A percentile compares a stretch with the other conserved stretches of the same genome.
Conservation (phyloP, 148 eudicot species). For the Camellia sinensis region DNA sequence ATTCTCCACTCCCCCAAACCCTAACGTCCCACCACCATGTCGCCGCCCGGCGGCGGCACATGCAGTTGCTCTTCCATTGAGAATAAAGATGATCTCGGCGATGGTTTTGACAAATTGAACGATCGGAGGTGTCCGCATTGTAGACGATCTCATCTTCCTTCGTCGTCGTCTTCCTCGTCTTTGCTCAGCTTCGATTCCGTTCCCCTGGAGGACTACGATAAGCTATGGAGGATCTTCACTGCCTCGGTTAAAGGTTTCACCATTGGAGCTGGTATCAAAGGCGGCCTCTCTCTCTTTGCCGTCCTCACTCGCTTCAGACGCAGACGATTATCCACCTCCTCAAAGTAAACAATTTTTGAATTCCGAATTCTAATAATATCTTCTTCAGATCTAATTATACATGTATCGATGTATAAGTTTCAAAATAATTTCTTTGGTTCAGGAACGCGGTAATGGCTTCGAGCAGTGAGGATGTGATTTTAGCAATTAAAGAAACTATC, state of each 20-base stretch:
- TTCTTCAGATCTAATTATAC: slow-evolving; percentile 6
- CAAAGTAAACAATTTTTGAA: slow-evolving; percentile 31
- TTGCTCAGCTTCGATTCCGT: slow-evolving; percentile 52
- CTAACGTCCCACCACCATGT: slow-evolving; percentile 17
- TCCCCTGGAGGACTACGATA: slow-evolving; percentile 52
- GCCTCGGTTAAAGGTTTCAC: slow-evolving; percentile 75
- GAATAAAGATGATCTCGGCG: not conserved
- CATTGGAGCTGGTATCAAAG: slow-evolving; percentile 93
- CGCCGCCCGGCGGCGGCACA: slow-evolving; percentile 16
- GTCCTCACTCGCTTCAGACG: slow-evolving; percentile 77
- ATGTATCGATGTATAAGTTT: not conserved
- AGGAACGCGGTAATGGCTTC: slow-evolving; percentile 55
- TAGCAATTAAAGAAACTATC: slow-evolving; percentile 71
- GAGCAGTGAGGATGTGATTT: slow-evolving; percentile 52
- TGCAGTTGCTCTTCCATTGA: slow-evolving; percentile 14
- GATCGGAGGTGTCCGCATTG: slow-evolving; percentile 43
- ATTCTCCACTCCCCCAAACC: slow-evolving; percentile 5
- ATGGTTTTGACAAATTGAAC: not conserved
- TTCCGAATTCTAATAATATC: too few species aligned
- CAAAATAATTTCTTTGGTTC: slow-evolving; percentile 13
- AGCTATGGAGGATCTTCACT: slow-evolving; percentile 42
- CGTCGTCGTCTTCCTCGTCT: slow-evolving; percentile 52
- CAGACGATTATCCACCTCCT: slow-evolving; percentile 37
- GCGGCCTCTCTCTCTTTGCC: slow-evolving; percentile 84
- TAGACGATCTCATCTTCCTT: slow-evolving; percentile 27